Percentiles rank a stretch among this genome's conserved stretches.
Evolutionary conservation across 2,329 filamentous ascomycete genomes (phyloP).

Genomic region (Kalmusia sp.): DNA sequence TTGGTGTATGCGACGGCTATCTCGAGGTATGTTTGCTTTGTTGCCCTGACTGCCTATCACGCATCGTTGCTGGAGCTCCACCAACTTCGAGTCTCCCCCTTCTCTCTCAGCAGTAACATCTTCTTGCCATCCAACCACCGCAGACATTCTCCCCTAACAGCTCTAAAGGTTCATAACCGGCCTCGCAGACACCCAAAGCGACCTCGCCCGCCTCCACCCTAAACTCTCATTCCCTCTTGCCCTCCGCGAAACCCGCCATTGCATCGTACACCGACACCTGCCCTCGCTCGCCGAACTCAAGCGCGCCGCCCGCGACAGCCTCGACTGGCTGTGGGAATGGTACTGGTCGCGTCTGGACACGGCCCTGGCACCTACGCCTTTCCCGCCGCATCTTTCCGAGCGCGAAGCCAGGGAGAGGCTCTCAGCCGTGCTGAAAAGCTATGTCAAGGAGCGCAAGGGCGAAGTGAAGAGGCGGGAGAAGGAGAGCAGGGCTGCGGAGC

Average conservation of each 20-base stretch:
- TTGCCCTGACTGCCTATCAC: too few relatives aligned
- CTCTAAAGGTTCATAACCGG: conserved; percentile 77
- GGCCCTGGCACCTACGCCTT: conserved; percentile 21
- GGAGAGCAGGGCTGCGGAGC: conserved; percentile 22
- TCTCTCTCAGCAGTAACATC: too few relatives aligned
- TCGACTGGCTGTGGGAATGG: conserved; percentile 87
- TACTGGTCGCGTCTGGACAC: conserved; percentile 73
- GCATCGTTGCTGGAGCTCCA: too few relatives aligned
- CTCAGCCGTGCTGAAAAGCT: conserved; percentile 40
- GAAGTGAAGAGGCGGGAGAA: conserved; percentile 34
- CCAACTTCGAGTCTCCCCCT: too few relatives aligned
- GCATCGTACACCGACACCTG: conserved; percentile 87
- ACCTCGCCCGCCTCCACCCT: conserved; percentile 32
- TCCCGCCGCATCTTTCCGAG: conserved; percentile 2
- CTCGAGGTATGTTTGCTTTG: conserved; percentile 61
- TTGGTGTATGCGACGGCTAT: conserved; percentile 78
- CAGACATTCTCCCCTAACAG: conserved; percentile 5
- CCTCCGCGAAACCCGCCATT: conserved; percentile 90
- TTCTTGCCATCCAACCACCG: too few relatives aligned
- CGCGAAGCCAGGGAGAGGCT: conserved; percentile 27
- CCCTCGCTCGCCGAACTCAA: conserved; percentile 78
- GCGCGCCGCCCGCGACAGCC: conserved; percentile 70
- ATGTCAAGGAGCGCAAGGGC: conserved; percentile 36
- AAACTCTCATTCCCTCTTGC: conserved; percentile 57
- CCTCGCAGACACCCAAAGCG: conserved; percentile 69